Conservation (phyloP, 257 asterid genomes). For the Prunella vulgaris region DNA sequence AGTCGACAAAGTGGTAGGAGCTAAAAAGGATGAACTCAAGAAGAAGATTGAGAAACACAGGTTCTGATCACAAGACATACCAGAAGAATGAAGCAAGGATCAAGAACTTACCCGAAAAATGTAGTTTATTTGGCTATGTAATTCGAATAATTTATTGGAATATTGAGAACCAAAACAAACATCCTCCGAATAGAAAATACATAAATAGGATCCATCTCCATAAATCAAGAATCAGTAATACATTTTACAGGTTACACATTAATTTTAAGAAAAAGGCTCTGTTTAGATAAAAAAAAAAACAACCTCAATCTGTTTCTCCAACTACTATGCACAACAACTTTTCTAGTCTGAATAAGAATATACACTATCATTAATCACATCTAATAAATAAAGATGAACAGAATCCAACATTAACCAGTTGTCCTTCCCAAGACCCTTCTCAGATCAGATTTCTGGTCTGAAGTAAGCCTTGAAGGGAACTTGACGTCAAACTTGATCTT, state of each 20-base stretch:
- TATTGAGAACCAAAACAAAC: no score
- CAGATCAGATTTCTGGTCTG: slow-evolving; percentile 81
- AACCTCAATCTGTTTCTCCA: slow-evolving; percentile 33
- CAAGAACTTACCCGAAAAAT: background rate
- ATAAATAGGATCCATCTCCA: background rate
- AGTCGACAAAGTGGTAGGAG: slow-evolving; percentile 55
- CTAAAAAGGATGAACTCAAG: slow-evolving; percentile 50
- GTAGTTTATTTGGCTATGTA: background rate
- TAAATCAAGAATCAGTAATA: background rate
- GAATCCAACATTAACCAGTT: slow-evolving; percentile 25
- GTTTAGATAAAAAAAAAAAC: slow-evolving; percentile 10
- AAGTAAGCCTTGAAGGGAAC: slow-evolving; percentile 72
- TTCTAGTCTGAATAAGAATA: slow-evolving; percentile 33
- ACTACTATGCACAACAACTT: slow-evolving; percentile 66
- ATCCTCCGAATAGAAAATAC: slow-evolving; percentile 4
- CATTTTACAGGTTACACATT: slow-evolving; percentile 21
- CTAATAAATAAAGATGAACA: slow-evolving; percentile 6
- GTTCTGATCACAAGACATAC: background rate
- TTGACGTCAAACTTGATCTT: slow-evolving; percentile 80
- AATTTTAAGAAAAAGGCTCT: background rate
- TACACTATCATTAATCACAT: slow-evolving; percentile 39
- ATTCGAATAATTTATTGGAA: no score
- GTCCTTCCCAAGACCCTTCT: slow-evolving; percentile 73
- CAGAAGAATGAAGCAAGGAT: background rate
- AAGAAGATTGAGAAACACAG: slow-evolving; percentile 53